Conservation (phyloP, 129 eudicot genomes). For the Lactuca sativa region DNA sequence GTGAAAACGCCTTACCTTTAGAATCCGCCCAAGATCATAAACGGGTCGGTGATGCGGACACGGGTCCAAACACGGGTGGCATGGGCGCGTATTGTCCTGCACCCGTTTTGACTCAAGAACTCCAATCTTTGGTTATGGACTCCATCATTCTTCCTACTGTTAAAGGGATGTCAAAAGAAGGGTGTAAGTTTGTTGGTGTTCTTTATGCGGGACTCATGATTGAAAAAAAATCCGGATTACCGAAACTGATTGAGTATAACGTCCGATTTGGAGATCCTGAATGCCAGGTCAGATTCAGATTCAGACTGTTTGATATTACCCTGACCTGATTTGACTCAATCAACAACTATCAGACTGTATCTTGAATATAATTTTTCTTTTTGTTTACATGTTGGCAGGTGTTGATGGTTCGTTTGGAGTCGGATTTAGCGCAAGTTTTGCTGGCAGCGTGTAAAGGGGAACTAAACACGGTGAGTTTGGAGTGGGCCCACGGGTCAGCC, state of each 20-base stretch:
- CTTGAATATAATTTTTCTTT: no score
- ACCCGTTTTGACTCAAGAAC: slow-evolving; percentile 77
- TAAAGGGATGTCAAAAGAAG: slow-evolving; percentile 83
- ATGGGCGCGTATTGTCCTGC: slow-evolving; percentile 99
- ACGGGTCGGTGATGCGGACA: slow-evolving; percentile 91
- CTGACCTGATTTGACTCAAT: no score
- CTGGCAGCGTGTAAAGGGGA: slow-evolving; percentile 90
- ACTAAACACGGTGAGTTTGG: slow-evolving; percentile 50
- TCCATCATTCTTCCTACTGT: slow-evolving; percentile 85
- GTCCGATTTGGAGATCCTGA: slow-evolving; percentile 98
- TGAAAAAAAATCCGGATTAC: slow-evolving; percentile 82
- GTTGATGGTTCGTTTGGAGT: slow-evolving; percentile 83
- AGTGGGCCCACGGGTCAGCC: slow-evolving; percentile 90
- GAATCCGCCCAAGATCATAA: slow-evolving; percentile 99
- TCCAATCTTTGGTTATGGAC: slow-evolving; percentile 71
- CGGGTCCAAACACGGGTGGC: slow-evolving; percentile 96
- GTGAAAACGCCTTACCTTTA: slow-evolving; percentile 77
- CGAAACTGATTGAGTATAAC: slow-evolving; percentile 84
- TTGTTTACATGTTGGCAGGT: slow-evolving; percentile 37
- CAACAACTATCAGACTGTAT: no score
- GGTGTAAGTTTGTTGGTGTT: slow-evolving; percentile 90
- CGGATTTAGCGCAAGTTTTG: slow-evolving; percentile 82
- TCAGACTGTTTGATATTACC: no score
- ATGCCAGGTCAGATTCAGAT: slow-evolving; percentile 83
- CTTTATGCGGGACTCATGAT: slow-evolving; percentile 95